Conservation (phyloP, 2,329 filamentous ascomycete species). For the Orbilia quercus region DNA sequence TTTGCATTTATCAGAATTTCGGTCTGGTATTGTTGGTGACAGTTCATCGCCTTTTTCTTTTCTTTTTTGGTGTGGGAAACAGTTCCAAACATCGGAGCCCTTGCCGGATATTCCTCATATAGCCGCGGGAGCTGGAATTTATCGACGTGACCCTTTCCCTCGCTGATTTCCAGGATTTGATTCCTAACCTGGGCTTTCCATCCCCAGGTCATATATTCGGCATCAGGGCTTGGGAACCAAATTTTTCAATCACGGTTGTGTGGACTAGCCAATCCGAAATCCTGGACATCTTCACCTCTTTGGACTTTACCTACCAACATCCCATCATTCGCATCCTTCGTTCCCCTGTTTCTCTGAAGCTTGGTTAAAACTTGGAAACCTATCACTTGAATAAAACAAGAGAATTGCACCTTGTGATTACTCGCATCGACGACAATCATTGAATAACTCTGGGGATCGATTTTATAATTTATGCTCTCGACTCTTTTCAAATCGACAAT, state of each 20-base stretch:
- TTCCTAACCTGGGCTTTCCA: too few relatives aligned
- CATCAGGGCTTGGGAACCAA: constrained; percentile 46
- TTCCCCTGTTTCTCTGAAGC: constrained; percentile 23
- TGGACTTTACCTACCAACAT: too few relatives aligned
- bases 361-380: constrained; percentile 29
- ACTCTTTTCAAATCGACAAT: not conserved
- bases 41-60: constrained; percentile 24
- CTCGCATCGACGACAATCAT: constrained; percentile 17
- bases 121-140: constrained; percentile 50
- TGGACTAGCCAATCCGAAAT: constrained; percentile 38
- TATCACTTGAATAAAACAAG: constrained; percentile 21
- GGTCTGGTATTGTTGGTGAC: constrained; percentile 24
- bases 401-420: constrained; percentile 26
- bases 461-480: not conserved
- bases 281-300: constrained; percentile 14
- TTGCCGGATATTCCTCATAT: constrained; percentile 56
- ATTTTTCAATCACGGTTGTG: constrained; percentile 36
- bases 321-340: not conserved
- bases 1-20: too few relatives aligned
- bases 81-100: constrained; percentile 49
- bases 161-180: not conserved
- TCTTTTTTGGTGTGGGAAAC: constrained; percentile 34
- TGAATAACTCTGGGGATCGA: constrained; percentile 4
- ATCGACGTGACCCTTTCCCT: constrained; percentile 26
- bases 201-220: constrained; percentile 45